Evolutionary conservation across 306 rosid genomes (phyloP).

Genomic region (Gillenia trifoliata): DNA sequence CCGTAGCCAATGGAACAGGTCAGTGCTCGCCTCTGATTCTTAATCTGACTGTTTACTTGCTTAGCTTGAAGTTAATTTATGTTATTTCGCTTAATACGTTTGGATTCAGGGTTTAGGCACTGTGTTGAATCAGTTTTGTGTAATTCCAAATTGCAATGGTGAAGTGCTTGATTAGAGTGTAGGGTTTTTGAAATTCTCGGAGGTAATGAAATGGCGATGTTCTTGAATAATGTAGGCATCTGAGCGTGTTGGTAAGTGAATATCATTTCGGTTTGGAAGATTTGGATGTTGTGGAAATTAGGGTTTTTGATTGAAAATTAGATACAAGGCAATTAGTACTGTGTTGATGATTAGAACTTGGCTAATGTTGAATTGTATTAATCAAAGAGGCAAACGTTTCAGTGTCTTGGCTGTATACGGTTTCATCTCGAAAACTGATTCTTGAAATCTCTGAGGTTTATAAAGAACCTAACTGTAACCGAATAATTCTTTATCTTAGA

Average conservation of each 20-base stretch:
- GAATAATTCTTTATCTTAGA: neutral
- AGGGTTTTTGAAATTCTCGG: neutral
- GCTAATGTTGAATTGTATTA: neutral
- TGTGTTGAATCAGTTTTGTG: neutral
- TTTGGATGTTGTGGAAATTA: neutral
- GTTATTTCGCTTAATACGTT: neutral
- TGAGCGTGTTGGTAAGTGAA: neutral
- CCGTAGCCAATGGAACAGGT: constrained; percentile 34
- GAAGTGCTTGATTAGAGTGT: neutral
- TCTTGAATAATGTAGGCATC: neutral
- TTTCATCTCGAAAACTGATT: neutral
- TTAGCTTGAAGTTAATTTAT: neutral
- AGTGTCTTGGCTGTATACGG: neutral
- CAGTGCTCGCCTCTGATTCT: neutral
- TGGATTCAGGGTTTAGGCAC: constrained; percentile 26
- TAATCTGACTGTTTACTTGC: neutral
- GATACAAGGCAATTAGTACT: neutral
- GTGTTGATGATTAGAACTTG: neutral
- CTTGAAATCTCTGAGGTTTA: neutral
- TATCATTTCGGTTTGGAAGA: neutral
- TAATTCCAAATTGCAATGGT: neutral
- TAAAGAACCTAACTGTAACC: neutral
- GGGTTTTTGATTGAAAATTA: constrained; percentile 1
- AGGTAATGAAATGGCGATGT: too few relatives aligned
- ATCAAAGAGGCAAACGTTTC: neutral